These are phyloP conservation scores for Cystobasidium onofrii DNA, from an alignment of 768 basidiomycete species.

Conservation along the genomic window DNA sequence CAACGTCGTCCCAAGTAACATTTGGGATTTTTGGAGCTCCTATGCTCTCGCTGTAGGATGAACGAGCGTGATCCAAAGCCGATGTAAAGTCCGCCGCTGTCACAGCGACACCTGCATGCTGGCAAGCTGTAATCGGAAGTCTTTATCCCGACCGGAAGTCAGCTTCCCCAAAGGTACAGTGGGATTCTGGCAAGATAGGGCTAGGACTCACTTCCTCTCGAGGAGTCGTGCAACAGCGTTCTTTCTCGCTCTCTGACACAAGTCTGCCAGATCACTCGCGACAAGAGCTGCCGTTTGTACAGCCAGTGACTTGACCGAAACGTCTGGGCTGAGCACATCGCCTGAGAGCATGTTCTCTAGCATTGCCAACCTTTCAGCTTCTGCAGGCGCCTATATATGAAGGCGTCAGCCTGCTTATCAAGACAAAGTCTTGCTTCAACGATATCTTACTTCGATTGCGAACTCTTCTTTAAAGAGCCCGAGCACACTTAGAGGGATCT, in stretches of 20 bases:
- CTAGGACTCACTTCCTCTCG: conserved; percentile 45
- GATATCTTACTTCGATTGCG: conserved; percentile 60
- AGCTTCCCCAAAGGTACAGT: too few species aligned
- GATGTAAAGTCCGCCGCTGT: conserved; percentile 59
- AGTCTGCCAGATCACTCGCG: conserved; percentile 66
- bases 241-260: conserved; percentile 57
- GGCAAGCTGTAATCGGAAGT: not conserved
- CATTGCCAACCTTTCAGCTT: conserved; percentile 62
- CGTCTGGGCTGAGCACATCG: conserved; percentile 59
- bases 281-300: conserved; percentile 84
- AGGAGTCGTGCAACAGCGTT: conserved; percentile 46
- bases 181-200: conserved; percentile 43
- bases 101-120: conserved; percentile 46
- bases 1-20: conserved; percentile 95
- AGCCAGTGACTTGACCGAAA: conserved; percentile 64
- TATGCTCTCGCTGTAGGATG: conserved; percentile 78
- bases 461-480: conserved; percentile 80
- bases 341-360: conserved; percentile 51
- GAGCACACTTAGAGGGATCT: conserved; percentile 57
- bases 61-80: conserved; percentile 64
- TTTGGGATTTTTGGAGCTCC: conserved; percentile 95
- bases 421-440: too few species aligned
- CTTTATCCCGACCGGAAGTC: not conserved
- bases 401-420: too few species aligned
- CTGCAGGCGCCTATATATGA: conserved; percentile 62